phyloP scores from a whole-genome alignment of 768 basidiomycete genomes.

The Coprinopsis marcescibilis region DNA sequence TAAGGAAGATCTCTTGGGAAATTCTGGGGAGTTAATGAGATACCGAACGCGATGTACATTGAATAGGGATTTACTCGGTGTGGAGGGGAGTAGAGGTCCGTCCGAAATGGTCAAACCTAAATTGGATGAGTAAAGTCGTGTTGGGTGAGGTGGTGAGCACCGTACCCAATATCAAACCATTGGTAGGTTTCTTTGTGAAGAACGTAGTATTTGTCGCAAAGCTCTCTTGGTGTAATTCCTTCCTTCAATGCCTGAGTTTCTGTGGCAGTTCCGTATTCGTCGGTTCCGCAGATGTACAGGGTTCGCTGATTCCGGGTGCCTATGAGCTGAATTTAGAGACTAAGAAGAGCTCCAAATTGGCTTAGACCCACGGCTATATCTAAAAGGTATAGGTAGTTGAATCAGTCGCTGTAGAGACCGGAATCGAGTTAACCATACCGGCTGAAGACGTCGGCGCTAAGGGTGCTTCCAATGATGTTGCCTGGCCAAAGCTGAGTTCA shows the following conservation, averaged over 20 bases:
- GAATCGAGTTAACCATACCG: conserved; percentile 48
- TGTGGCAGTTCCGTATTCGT: conserved; percentile 99
- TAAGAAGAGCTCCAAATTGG: conserved; percentile 7
- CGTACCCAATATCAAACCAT: conserved; percentile 95
- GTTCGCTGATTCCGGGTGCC: conserved; percentile 83
- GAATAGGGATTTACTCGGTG: conserved; percentile 56
- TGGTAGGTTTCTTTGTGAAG: conserved; percentile 91
- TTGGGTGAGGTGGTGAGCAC: background rate
- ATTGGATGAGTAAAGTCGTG: conserved; percentile 5
- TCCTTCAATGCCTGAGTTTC: conserved; percentile 96
- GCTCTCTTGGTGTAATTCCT: conserved; percentile 65
- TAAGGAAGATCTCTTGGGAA: conserved; percentile 82
- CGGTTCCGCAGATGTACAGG: conserved; percentile 94
- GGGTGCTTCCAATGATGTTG: conserved; percentile 91
- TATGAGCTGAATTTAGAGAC: conserved; percentile 13
- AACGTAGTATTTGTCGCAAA: conserved; percentile 88
- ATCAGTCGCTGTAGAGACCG: background rate
- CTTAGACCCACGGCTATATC: conserved; percentile 54
- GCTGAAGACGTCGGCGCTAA: conserved; percentile 96
- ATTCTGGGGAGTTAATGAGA: conserved; percentile 46
- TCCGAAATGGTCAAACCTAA: conserved; percentile 92
- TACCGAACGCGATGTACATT: background rate
- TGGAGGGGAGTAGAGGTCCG: conserved; percentile 88
- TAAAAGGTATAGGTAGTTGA: conserved; percentile 19
- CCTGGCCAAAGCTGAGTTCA: conserved; percentile 32